phyloP scores from a whole-genome alignment of 2,329 filamentous ascomycete species.

The Cryphonectria nitschkei region DNA sequence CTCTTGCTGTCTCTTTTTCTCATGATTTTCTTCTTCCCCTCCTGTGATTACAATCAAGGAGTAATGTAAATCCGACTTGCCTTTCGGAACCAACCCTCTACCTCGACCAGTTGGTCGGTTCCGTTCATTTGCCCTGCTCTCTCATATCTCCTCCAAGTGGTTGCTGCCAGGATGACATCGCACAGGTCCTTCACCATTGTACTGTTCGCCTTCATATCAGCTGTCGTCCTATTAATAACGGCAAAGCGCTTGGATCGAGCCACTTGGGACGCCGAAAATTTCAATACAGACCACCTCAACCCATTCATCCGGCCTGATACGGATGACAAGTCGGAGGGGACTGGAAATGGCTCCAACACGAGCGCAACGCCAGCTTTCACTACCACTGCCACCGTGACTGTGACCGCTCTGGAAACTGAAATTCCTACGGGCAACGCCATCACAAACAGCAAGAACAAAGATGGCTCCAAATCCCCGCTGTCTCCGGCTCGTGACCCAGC shows the following conservation, averaged over 20 bases:
- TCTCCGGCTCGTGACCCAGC: conserved; percentile 18
- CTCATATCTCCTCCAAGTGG: conserved; percentile 6
- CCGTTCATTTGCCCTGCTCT: background rate
- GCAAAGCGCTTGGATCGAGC: conserved; percentile 39
- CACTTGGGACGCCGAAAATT: conserved; percentile 37
- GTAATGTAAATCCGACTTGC: background rate
- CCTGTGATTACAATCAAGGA: background rate
- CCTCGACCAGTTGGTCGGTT: conserved; percentile 6
- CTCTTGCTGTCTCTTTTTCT: background rate
- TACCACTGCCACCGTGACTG: conserved; percentile 9
- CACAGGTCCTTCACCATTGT: conserved; percentile 37
- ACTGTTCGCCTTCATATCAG: conserved; percentile 35
- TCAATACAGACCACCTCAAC: conserved; percentile 30
- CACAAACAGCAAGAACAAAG: conserved; percentile 37
- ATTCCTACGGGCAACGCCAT: background rate
- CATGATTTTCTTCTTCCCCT: background rate
- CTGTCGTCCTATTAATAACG: conserved; percentile 40
- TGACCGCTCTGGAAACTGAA: background rate
- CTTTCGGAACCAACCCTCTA: background rate
- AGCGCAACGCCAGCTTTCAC: background rate
- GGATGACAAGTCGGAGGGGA: background rate
- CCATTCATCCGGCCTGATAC: conserved; percentile 17
- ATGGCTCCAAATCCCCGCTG: background rate
- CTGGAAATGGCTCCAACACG: background rate
- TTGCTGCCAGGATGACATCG: conserved; percentile 35